Conservation (phyloP, 2,329 filamentous ascomycete genomes). For the Colletotrichum higginsianum region DNA sequence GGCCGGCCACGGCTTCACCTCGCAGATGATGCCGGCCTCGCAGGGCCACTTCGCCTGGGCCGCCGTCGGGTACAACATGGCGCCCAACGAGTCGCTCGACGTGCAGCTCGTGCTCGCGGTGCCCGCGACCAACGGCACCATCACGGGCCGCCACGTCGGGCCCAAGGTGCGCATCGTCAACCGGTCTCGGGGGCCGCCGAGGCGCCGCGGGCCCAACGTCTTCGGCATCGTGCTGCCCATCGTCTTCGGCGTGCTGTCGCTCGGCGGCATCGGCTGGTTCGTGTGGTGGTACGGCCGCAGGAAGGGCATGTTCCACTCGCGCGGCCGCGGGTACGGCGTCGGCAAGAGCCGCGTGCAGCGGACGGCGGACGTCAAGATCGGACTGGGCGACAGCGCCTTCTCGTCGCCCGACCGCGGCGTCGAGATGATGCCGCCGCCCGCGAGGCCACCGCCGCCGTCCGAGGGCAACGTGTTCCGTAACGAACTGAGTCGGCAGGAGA, state of each 20-base stretch:
- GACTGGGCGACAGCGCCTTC: constrained; percentile 32
- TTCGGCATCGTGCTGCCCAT: constrained; percentile 39
- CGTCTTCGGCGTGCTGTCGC: constrained; percentile 34
- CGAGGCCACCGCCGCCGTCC: constrained; percentile 20
- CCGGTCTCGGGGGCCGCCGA: background rate
- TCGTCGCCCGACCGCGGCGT: constrained; percentile 36
- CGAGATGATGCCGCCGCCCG: constrained; percentile 40
- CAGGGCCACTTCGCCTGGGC: constrained; percentile 42
- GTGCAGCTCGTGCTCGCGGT: constrained; percentile 41
- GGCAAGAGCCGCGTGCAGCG: constrained; percentile 39
- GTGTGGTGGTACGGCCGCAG: constrained; percentile 38
- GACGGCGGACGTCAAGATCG: constrained; percentile 21
- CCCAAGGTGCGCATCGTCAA: constrained; percentile 39
- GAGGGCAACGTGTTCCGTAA: constrained; percentile 37
- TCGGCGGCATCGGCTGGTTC: constrained; percentile 34
- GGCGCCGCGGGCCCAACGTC: constrained; percentile 25
- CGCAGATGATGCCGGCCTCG: constrained; percentile 28
- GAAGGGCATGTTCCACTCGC: constrained; percentile 34
- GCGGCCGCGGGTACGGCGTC: constrained; percentile 39
- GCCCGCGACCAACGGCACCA: constrained; percentile 25
- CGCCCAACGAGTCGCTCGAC: constrained; percentile 18
- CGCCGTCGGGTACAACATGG: constrained; percentile 25
- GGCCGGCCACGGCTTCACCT: constrained; percentile 40
- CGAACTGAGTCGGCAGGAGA: constrained; percentile 40
- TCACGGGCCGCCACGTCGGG: constrained; percentile 27